phyloP scores from a whole-genome alignment of 306 rosid species.

The Mimosa bimucronata region DNA sequence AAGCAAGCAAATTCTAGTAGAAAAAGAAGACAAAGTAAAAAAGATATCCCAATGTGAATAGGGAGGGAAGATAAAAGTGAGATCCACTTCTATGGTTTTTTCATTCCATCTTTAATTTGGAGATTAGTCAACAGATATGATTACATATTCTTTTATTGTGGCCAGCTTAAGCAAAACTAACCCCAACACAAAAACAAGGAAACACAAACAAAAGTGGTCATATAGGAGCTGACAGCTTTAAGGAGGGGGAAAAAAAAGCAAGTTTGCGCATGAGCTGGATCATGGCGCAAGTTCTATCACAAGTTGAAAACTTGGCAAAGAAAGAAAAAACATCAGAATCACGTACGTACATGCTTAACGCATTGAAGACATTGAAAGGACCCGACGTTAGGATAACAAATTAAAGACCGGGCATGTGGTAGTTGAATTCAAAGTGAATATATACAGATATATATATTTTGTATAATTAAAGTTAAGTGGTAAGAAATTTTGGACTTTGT shows the following conservation, averaged over 20 bases:
- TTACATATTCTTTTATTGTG: slow-evolving; percentile 53
- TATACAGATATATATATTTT: too few relatives aligned
- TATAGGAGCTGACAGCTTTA: slow-evolving; percentile 39
- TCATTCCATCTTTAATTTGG: slow-evolving; percentile 40
- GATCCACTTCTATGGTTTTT: slow-evolving; percentile 46
- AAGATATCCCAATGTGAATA: slow-evolving; percentile 44
- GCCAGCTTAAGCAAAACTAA: slow-evolving; percentile 57
- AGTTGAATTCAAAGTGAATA: slow-evolving; percentile 38
- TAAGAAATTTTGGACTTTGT: slow-evolving; percentile 4
- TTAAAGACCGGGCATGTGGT: slow-evolving; percentile 43
- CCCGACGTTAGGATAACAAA: slow-evolving; percentile 39
- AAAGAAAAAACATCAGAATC: slow-evolving; percentile 22
- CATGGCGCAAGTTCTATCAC: slow-evolving; percentile 34
- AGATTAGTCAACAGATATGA: slow-evolving; percentile 77
- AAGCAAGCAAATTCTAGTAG: slow-evolving; percentile 48
- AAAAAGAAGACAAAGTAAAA: slow-evolving; percentile 64
- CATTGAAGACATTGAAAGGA: slow-evolving; percentile 52
- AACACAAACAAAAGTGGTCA: slow-evolving; percentile 23
- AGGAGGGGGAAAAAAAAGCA: slow-evolving; percentile 15
- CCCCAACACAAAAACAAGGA: not conserved
- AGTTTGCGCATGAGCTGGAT: slow-evolving; percentile 60
- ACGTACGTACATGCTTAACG: slow-evolving; percentile 33
- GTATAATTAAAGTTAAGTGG: slow-evolving; percentile 38
- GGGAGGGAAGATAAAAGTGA: slow-evolving; percentile 41
- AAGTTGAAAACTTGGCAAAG: slow-evolving; percentile 34